Percentiles rank a stretch among this genome's conserved stretches.
Conservation (phyloP, 805 yeast species). For the Torulaspora gathmanii region DNA sequence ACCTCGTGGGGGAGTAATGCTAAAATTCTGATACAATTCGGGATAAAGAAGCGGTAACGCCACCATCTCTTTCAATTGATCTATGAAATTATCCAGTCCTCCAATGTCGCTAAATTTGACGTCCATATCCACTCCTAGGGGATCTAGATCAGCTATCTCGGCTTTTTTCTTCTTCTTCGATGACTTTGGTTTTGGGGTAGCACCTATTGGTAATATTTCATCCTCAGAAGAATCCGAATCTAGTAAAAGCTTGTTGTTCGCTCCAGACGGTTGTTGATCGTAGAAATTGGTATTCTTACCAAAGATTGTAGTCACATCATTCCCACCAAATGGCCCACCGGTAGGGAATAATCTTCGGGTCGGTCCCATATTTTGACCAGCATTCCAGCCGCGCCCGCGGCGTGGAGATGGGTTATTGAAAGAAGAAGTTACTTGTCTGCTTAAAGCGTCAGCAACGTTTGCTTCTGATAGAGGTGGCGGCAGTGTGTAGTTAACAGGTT, state of each 20-base stretch:
- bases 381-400: conserved; percentile 38
- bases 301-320: conserved; percentile 81
- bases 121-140: conserved; percentile 83
- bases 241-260: conserved; percentile 29
- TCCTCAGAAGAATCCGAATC: conserved; percentile 65
- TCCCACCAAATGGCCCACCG: conserved; percentile 97
- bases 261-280: conserved; percentile 19
- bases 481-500: conserved; percentile 71
- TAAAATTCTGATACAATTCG: conserved; percentile 83
- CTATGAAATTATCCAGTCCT: conserved; percentile 84
- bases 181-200: conserved; percentile 36
- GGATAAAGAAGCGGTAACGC: conserved; percentile 90
- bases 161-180: conserved; percentile 47
- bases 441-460: conserved; percentile 33
- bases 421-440: conserved; percentile 17
- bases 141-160: conserved; percentile 82
- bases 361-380: conserved; percentile 42
- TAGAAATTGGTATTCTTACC: conserved; percentile 53
- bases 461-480: conserved; percentile 68
- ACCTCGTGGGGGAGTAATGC: conserved; percentile 94
- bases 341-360: conserved; percentile 81
- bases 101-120: conserved; percentile 84
- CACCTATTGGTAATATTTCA: conserved; percentile 48
- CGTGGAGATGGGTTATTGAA: conserved; percentile 30
- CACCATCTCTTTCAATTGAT: conserved; percentile 95